Evolutionary conservation across 176 grass and related monocot genomes (phyloP), one percentile per base, ranked within the genome.

Genomic region (Ananas comosus): DNA sequence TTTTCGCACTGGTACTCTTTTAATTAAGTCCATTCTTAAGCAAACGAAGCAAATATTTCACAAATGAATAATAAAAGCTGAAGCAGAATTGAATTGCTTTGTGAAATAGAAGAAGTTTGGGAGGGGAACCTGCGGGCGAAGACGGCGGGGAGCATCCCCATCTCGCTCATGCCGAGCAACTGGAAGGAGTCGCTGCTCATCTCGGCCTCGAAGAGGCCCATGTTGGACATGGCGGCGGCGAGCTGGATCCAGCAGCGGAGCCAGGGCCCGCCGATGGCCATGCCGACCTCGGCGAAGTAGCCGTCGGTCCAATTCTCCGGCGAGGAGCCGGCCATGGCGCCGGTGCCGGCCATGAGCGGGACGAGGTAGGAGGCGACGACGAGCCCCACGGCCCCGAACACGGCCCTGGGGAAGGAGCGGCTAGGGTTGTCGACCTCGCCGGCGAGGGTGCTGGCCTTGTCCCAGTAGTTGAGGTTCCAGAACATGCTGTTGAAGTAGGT

Each of bases 401-500:
- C 78, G 1, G 93, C 93, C 79, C 80, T 85, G 23, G 93, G 93
- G 74, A 97, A 92, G 13, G 93, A 33, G 3, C 51, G 66, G 58
- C 64, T 66, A 4, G 85, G 85, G 12, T 86, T 74, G 51, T 91
- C 85, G 8, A 96, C 91, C 81, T 92, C 93, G 59, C 93, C 93
- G 49, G 93, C 89, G 17, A 97, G 77, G 63, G 93, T 92, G 80
- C 86, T 90, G 0, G 93, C 93, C 86, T 97, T 97, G 59, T 97
- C 93, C 93, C 93, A 97, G 82, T 88, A 97, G 65, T 97, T 97
- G 50, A 97, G 79, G 76, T 97, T 92, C 93, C 93, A 97, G 73
- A 97, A 97, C 93, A 97, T 97, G 79, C 79, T 92, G 71, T 97
- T 97, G 79, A 97, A 97, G 77, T 70, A 97, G 0, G 74, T 84